Evolutionary conservation across 1,139 yeast species (phyloP).

Genomic region (Candida sp.): DNA sequence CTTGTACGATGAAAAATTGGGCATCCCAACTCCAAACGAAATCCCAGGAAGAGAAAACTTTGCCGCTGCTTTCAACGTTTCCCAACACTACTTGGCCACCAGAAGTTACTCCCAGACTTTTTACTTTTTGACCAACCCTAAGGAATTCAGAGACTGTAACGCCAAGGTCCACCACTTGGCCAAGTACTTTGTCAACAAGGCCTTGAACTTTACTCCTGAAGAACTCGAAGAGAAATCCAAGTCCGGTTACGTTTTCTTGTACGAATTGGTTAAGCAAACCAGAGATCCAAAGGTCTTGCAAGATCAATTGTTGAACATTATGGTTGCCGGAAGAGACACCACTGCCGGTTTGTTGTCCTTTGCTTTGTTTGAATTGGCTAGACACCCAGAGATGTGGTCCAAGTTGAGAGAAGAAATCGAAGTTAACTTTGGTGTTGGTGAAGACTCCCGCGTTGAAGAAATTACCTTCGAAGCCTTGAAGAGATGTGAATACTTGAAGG

Average conservation of each 20-base stretch:
- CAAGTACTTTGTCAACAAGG: conserved; percentile 34
- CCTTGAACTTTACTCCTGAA: conserved; percentile 29
- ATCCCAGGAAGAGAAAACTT: conserved; percentile 23
- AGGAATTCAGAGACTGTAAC: conserved; percentile 32
- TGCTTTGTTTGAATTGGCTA: conserved; percentile 43
- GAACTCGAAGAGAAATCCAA: conserved; percentile 41
- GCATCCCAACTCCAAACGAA: conserved; percentile 18
- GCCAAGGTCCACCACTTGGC: conserved; percentile 39
- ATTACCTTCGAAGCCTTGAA: conserved; percentile 55
- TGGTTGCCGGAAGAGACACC: conserved; percentile 53
- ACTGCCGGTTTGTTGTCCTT: conserved; percentile 53
- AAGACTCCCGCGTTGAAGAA: conserved; percentile 23
- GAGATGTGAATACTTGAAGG: conserved; percentile 49
- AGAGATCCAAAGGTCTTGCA: conserved; percentile 45
- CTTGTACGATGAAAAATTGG: conserved; percentile 35
- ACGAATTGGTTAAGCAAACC: conserved; percentile 50
- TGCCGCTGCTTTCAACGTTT: conserved; percentile 32
- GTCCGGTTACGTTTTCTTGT: conserved; percentile 48
- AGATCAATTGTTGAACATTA: conserved; percentile 49
- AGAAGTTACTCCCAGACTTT: conserved; percentile 31
- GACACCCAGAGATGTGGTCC: conserved; percentile 39
- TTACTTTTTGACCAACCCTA: conserved; percentile 31
- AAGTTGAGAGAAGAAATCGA: conserved; percentile 38
- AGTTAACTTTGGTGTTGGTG: conserved; percentile 38
- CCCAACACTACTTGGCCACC: conserved; percentile 31